phyloP scores from a whole-genome alignment of 2,329 filamentous ascomycete genomes.

The Fusarium sp. region DNA sequence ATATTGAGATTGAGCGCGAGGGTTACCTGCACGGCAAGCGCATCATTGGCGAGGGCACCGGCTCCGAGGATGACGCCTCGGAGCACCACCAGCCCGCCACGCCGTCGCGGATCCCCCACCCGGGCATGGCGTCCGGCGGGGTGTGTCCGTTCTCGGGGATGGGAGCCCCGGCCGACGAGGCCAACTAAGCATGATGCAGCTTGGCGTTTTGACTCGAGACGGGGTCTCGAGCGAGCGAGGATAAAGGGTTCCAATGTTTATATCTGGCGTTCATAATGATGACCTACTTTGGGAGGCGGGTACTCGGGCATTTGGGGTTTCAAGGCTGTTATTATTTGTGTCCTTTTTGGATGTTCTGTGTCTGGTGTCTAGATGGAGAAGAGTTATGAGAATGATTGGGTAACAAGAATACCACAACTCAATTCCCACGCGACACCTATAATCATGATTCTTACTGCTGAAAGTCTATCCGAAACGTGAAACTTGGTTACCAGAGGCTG shows the following conservation, averaged over 20 bases:
- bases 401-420: slow-evolving; percentile 12
- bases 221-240: background rate
- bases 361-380: slow-evolving; percentile 6
- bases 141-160: slow-evolving; percentile 45
- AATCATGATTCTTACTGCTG: background rate
- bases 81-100: slow-evolving; percentile 25
- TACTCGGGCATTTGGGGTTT: slow-evolving; percentile 19
- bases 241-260: slow-evolving; percentile 12
- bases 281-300: slow-evolving; percentile 15
- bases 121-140: slow-evolving; percentile 29
- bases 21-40: slow-evolving; percentile 74
- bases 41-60: slow-evolving; percentile 57
- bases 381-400: background rate
- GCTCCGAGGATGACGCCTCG: slow-evolving; percentile 37
- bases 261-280: slow-evolving; percentile 31
- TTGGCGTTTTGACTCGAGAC: background rate
- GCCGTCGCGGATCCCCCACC: slow-evolving; percentile 31
- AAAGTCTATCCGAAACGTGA: background rate
- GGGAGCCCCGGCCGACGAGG: slow-evolving; percentile 31
- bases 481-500: background rate
- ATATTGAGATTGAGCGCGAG: slow-evolving; percentile 68
- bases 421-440: background rate
- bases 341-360: background rate
- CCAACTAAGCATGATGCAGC: background rate
- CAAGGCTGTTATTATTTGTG: slow-evolving; percentile 13